Conservation (phyloP, 2,329 filamentous ascomycete genomes). For the Neofusicoccum sp. region DNA sequence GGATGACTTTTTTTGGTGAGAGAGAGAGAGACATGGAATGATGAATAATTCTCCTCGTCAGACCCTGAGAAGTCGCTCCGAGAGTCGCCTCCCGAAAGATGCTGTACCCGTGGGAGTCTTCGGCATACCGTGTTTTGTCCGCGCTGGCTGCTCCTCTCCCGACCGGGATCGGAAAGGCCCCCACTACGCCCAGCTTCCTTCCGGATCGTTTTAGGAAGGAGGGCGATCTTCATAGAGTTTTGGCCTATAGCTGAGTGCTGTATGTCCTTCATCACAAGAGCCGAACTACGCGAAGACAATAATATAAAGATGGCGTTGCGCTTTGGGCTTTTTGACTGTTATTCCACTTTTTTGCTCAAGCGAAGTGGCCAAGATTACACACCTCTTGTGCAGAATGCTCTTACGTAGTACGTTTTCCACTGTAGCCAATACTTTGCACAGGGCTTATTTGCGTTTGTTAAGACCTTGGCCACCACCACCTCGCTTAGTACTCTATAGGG, state of each 20-base stretch:
- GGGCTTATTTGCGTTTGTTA: too few species aligned
- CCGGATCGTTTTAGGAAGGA: background rate
- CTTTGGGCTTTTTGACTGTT: too few species aligned
- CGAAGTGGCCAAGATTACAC: too few species aligned
- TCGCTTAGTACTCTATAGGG: background rate
- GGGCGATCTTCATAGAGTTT: background rate
- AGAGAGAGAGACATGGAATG: too few species aligned
- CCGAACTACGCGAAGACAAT: too few species aligned
- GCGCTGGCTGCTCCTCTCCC: background rate
- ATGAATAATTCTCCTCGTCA: background rate
- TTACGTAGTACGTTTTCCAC: background rate
- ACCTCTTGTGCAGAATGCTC: too few species aligned
- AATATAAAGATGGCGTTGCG: too few species aligned
- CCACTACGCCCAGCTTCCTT: background rate
- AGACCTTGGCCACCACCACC: background rate
- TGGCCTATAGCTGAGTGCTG: background rate
- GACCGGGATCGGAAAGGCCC: slow-evolving; percentile 4
- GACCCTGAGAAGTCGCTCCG: background rate
- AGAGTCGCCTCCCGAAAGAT: background rate
- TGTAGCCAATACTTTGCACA: background rate
- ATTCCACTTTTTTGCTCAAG: too few species aligned
- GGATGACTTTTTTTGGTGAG: background rate
- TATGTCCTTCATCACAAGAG: too few species aligned
- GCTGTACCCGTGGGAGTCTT: background rate
- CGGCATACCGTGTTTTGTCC: background rate